A percentile compares a stretch with the other conserved stretches of the same genome.
phyloP scores from a whole-genome alignment of 495 filamentous ascomycete species.

The Hyaloscypha finlandica region DNA sequence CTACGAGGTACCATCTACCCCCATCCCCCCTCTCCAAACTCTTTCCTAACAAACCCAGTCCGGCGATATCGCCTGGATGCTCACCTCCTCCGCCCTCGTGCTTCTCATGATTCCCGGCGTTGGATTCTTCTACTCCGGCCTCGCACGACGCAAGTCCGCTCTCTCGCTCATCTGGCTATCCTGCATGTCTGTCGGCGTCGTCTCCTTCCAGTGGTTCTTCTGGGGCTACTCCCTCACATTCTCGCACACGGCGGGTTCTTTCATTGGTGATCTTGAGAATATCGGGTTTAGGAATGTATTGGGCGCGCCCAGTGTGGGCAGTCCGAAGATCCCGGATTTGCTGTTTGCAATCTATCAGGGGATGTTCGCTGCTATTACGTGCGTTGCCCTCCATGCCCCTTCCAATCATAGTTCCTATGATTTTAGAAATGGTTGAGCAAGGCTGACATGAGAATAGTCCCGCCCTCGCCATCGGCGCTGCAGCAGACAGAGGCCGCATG shows the following conservation, averaged over 20 bases:
- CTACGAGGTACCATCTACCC: slow-evolving; percentile 60
- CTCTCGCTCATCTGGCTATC: slow-evolving; percentile 95
- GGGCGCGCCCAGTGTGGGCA: slow-evolving; percentile 75
- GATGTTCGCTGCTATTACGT: slow-evolving; percentile 96
- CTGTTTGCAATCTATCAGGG: slow-evolving; percentile 94
- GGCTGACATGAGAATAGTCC: slow-evolving; percentile 10
- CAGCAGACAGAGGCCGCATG: slow-evolving; percentile 67
- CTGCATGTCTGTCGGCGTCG: slow-evolving; percentile 86
- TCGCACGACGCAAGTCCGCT: slow-evolving; percentile 92
- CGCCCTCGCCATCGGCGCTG: slow-evolving; percentile 87
- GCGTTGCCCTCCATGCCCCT: neutral
- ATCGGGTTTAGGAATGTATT: slow-evolving; percentile 83
- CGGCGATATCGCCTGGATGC: slow-evolving; percentile 91
- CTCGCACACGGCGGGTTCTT: slow-evolving; percentile 77
- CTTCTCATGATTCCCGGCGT: slow-evolving; percentile 98
- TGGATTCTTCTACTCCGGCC: slow-evolving; percentile 98
- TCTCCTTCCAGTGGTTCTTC: slow-evolving; percentile 99
- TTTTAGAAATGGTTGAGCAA: neutral
- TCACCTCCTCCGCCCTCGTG: slow-evolving; percentile 86
- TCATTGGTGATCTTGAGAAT: slow-evolving; percentile 83
- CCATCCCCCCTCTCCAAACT: neutral
- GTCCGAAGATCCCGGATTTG: slow-evolving; percentile 77
- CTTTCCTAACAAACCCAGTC: slow-evolving; percentile 45
- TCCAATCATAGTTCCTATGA: neutral
- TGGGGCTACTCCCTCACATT: slow-evolving; percentile 97